phyloP scores from a whole-genome alignment of 2,329 filamentous ascomycete genomes.

The Seiridium cupressi region DNA sequence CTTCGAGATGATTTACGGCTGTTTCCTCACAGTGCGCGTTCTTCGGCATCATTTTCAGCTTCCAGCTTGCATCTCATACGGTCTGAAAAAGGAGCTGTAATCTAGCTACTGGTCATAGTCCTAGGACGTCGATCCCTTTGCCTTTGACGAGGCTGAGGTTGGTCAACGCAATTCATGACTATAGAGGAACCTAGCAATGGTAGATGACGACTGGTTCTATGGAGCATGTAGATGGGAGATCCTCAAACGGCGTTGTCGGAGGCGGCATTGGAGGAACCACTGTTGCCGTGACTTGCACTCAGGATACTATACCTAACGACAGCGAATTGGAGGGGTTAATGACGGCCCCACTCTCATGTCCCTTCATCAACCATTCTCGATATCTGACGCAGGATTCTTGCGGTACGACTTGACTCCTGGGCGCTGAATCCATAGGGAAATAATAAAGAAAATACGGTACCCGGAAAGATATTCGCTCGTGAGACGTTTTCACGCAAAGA shows the following conservation, averaged over 20 bases:
- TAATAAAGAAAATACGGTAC: not conserved
- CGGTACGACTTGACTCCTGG: constrained; percentile 4
- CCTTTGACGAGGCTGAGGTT: not conserved
- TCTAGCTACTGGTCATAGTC: not conserved
- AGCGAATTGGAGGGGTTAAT: not conserved
- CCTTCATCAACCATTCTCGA: not conserved
- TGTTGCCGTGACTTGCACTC: not conserved
- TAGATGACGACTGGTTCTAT: not conserved
- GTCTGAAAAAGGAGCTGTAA: not conserved
- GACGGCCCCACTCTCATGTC: not conserved
- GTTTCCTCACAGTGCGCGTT: constrained; percentile 2
- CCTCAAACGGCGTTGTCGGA: not conserved
- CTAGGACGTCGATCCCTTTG: not conserved
- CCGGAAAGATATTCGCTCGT: too few relatives aligned
- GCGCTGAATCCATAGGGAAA: not conserved
- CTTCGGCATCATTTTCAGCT: not conserved
- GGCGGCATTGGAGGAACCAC: not conserved
- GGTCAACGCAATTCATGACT: not conserved
- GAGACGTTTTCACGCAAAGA: not conserved
- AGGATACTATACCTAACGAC: not conserved
- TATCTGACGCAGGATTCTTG: not conserved
- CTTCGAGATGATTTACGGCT: constrained; percentile 26
- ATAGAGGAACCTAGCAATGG: not conserved
- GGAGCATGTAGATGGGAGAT: not conserved
- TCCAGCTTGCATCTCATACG: not conserved